Evolutionary conservation across 1,139 yeast species (phyloP), one percentile per base, ranked within the genome.

Genomic region (Candida tetrigidarum): DNA sequence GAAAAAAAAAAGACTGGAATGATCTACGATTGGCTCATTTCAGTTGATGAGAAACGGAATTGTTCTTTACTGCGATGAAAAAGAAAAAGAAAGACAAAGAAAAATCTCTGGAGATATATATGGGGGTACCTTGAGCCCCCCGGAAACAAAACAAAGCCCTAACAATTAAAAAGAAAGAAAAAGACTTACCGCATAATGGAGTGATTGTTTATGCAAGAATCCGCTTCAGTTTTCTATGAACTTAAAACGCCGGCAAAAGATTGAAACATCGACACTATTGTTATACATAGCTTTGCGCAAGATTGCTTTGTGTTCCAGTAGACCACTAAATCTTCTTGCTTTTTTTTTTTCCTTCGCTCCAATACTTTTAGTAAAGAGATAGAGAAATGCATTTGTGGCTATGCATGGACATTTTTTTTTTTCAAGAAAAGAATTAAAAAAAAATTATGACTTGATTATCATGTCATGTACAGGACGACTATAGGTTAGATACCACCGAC

Each of bases 181-280:
- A 19, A 32, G 12, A 10, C 9, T 3, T 19, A 19, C n/a, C 19
- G 36, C 36, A 32, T 32, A 11, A 32, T 32, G 26, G 36, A 32
- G 36, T 32, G 36, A 32, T 19, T 32, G 22, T 32, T 32, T n/a
- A 32, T 32, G 36, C 36, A 32, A 19, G 12, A 32, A 19, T 32
- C 34, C 34, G 22, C 16, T 30, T 16, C 10, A 28, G 18, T 28
- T 12, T 28, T 28, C 32, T 8, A 12, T 28, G 19, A 15, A 16
- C 32, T 2, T 10, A 12, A 8, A 11, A 16, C 12, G 5, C 12
- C 32, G 16, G 32, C 14, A 9, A 15, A 28, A 28, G 19, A 28
- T 10, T 12, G 15, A 25, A 19, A 19, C 10, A 8, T 32, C 9
- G 9, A 6, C n/a, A 8, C 5, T n/a, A 10, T 19, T 32, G 36